Conservation (phyloP, 2,329 filamentous ascomycete genomes). For the Talaromyces albobiverticillius region DNA sequence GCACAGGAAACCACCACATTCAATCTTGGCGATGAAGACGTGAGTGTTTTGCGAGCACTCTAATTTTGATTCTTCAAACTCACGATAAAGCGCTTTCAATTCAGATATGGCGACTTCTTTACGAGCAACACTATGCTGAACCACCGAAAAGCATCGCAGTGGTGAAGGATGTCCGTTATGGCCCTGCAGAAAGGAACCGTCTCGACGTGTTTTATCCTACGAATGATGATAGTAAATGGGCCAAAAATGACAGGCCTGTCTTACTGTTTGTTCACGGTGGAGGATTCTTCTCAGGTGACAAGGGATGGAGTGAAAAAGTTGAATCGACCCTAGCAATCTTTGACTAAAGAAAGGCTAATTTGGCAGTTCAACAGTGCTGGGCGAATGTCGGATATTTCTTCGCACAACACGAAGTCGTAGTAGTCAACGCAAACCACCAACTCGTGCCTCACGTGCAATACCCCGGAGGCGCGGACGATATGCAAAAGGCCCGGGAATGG, state of each 20-base stretch:
- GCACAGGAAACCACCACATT: background rate
- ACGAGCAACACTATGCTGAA: background rate
- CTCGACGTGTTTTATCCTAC: background rate
- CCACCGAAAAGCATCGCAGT: background rate
- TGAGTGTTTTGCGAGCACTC: background rate
- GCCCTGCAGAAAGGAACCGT: background rate
- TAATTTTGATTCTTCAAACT: background rate
- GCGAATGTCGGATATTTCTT: background rate
- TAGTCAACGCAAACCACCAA: background rate
- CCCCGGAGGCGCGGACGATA: background rate
- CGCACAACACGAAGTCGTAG: background rate
- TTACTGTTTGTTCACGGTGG: background rate
- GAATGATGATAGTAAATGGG: background rate
- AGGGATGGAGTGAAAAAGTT: background rate
- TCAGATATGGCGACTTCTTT: background rate
- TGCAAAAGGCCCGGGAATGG: background rate
- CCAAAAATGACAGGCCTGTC: background rate
- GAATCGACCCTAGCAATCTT: background rate
- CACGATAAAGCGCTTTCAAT: background rate
- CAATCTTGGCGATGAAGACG: background rate
- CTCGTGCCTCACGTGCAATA: background rate
- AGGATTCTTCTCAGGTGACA: background rate
- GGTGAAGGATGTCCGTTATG: background rate
- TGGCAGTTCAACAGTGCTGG: background rate
- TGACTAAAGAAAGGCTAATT: background rate